Base-by-base conservation (phyloP, 2,329 filamentous ascomycete species). In the Macrophomina phaseolina region DNA sequence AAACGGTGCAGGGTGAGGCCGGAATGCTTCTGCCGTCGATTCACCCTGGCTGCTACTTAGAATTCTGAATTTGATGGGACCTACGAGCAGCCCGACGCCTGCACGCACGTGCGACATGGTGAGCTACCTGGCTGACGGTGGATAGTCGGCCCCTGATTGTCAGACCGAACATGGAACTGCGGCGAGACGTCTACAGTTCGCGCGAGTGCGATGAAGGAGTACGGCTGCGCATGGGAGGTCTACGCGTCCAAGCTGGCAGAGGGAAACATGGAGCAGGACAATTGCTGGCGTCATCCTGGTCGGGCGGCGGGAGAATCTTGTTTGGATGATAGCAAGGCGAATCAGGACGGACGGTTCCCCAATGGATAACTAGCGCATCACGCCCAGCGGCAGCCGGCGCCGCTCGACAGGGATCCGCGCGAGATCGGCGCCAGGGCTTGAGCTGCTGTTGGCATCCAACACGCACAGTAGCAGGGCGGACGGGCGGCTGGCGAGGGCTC, bases 271-370 rank as follows among this genome's bases (percentile, higher is more conserved):
- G 40, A 42, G 56, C n/a, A 48, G 48, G 49, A 34, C 49, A 36
- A 5, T 36, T 38, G 58, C 46, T 62, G 58, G 58, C 58, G 58
- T 62, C 58, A 62, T 62, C 32, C 58, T 40, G 58, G 58, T 23
- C 30, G 53, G 53, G 12, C 16, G 36, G 53, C 53, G 36, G 45
- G 30, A 36, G 58, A 49, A 62, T 49, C 30, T 49, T 38, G 36
- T 38, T 38, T 62, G 58, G 58, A 62, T 62, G 58, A 49, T 34
- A 45, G 58, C 58, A 62, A n/a, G 38, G 55, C 40, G 36, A 58
- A 58, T 45, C 56, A 48, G 42, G 42, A n/a, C 40, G 12, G 16
- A 4, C 28, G 45, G 58, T 30, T n/a, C 42, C 45, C 45, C 14
- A 38, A 36, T 62, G 30, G 12, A 49, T 38, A 45, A 62, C 45